A percentile compares a stretch with the other conserved stretches of the same genome.
Evolutionary conservation across 2,329 filamentous ascomycete genomes (phyloP).

Genomic region (Hypoxylon sp.): DNA sequence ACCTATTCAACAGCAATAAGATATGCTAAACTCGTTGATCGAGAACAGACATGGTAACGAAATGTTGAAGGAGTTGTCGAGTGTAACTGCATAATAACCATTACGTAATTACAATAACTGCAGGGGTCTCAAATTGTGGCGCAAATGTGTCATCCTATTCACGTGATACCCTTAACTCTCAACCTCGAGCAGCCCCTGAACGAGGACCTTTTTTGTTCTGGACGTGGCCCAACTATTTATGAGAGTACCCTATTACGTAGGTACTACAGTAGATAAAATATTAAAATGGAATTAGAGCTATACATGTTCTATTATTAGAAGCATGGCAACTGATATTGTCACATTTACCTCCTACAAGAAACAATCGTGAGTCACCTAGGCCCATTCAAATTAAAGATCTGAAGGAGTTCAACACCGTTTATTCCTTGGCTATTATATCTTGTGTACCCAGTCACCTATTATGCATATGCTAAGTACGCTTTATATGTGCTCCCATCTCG

Average conservation of each 20-base stretch:
- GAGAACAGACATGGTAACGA: not conserved
- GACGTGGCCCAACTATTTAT: not conserved
- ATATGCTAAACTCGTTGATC: not conserved
- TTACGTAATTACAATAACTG: too few species aligned
- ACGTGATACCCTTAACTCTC: slow-evolving; percentile 34
- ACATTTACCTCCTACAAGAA: not conserved
- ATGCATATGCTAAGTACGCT: not conserved
- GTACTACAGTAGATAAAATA: not conserved
- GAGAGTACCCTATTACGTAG: not conserved
- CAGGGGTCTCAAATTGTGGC: slow-evolving; percentile 4
- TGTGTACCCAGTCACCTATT: not conserved
- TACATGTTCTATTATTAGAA: not conserved
- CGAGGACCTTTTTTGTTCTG: not conserved
- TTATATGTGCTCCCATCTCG: not conserved
- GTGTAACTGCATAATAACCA: slow-evolving; percentile 2
- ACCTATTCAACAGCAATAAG: not conserved
- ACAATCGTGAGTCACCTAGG: not conserved
- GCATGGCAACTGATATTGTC: not conserved
- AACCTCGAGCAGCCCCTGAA: not conserved
- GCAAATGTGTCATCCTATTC: slow-evolving; percentile 14
- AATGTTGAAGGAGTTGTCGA: not conserved
- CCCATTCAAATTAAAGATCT: not conserved
- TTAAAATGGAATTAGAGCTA: not conserved
- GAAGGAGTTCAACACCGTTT: not conserved
- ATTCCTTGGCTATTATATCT: not conserved